Evolutionary conservation across 768 basidiomycete genomes (phyloP).

Genomic region (Crucibulum laeve): DNA sequence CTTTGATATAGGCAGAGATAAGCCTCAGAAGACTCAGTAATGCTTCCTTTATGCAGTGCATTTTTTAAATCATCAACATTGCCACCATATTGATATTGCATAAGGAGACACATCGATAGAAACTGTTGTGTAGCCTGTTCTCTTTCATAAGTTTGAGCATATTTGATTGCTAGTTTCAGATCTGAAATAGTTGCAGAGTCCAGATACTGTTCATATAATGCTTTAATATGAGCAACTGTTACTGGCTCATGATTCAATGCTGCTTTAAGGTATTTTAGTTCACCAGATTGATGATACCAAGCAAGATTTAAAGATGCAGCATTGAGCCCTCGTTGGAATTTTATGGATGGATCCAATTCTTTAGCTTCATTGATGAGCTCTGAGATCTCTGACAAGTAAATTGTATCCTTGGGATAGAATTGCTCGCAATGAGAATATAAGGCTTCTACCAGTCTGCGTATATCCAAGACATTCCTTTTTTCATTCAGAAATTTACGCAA

Average conservation of each 20-base stretch:
- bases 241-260: too few relatives aligned
- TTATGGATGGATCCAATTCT: background rate
- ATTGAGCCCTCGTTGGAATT: background rate
- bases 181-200: background rate
- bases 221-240: too few relatives aligned
- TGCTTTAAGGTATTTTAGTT: too few relatives aligned
- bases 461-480: background rate
- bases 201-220: too few relatives aligned
- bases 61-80: background rate
- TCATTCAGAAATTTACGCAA: background rate
- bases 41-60: background rate
- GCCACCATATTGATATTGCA: background rate
- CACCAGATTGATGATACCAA: too few relatives aligned
- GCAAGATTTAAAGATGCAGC: too few relatives aligned
- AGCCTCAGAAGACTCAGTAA: background rate
- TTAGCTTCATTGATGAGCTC: background rate
- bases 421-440: background rate
- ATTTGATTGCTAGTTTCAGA: background rate
- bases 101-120: background rate
- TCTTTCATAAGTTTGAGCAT: background rate
- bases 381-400: background rate
- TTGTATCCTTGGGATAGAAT: background rate
- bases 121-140: background rate
- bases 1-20: background rate
- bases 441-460: background rate